Base-by-base conservation (phyloP, 495 filamentous ascomycete species). In the Aspergillus diversus region DNA sequence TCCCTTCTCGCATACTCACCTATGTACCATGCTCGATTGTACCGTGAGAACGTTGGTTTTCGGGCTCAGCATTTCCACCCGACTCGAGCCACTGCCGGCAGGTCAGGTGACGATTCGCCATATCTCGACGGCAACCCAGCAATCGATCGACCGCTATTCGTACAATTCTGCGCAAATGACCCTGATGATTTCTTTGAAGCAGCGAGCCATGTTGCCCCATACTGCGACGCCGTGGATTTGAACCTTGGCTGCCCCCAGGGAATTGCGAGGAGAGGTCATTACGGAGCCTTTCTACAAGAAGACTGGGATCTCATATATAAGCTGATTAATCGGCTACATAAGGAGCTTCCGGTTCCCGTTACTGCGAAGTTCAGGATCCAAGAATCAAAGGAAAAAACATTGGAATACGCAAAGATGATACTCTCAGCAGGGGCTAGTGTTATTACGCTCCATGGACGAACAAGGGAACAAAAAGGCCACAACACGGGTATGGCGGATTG, bases 191-290 rank as follows among this genome's bases (percentile, higher is more conserved):
- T 98, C 5, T 79, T 97, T 15, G 77, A 81, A 39, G 93, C 94
- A 3, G 94, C 94, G 4, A 80, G 83, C 27, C 80, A 89, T 55
- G 92, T 91, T 0, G 84, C 87, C 4, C 90, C 90, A 0, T 90
- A 91, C 76, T 97, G 93, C 71, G 95, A 99, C 70, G 95, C 93
- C 3, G 90, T 99, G 8, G 96, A 99, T 73, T 78, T 99, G 65
- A 99, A 99, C 71, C 83, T 99, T 1, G 95, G 95, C n/a, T 99
- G 95, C 78, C 95, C 95, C 2, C 95, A 99, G 70, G 93, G 93
- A 2, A 99, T 99, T 60, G 95, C 95, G 35, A 84, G 83, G 66
- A 90, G 87, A 68, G 95, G 95, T 5, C 88, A 91, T 69, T 99
- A 99, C 69, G 95, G 95, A 8, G 88, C 93, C 9, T 99, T 97